Base-by-base conservation (phyloP, 1,139 yeast species). In the Lodderomyces margitis region DNA sequence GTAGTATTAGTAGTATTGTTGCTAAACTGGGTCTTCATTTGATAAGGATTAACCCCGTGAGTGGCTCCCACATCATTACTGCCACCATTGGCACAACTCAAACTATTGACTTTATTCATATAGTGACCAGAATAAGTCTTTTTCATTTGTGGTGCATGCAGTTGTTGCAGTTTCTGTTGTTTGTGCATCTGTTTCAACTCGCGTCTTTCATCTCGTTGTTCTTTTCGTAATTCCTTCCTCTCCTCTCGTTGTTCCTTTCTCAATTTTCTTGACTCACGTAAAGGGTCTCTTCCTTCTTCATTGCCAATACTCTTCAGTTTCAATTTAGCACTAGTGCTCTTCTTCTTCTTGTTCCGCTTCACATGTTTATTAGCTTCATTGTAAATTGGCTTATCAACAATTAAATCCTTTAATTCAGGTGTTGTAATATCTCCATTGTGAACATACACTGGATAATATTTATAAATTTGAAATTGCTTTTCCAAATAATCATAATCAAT, bases 301-400 rank as follows among this genome's bases (percentile, higher is more conserved):
- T n/a, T n/a, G n/a, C n/a, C n/a, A n/a, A 3, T 19, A 12, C 16
- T 34, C 36, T 39, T 38, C 37, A 38, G 30, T 9, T 15, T 28
- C 19, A 7, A 19, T 28, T 28, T 28, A 15, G 10, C 19, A 15
- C 19, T 15, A n/a, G n/a, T n/a, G n/a, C n/a, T 43, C 37, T 34
- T 36, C 16, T 28, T 35, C 11, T 31, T 41, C 39, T 42, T 45
- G 15, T 37, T 39, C 25, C 35, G 44, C 21, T 56, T 57, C n/a
- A 64, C 54, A 43, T 64, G 69, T 43, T 59, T 59, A 46, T 70
- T 70, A 32, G 75, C 76, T 23, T 66, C 62, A 32, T 62, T 54
- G 43, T 72, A 72, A 19, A 72, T 70, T 3, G 77, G 78, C 46
- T 68, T 68, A 44, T 68, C 67, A 20, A 52, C 49, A 12, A 72